These are phyloP conservation scores for Cryptosporidium sp. DNA, from an alignment of 169 alveolate genomes.

Conservation along the genomic window DNA sequence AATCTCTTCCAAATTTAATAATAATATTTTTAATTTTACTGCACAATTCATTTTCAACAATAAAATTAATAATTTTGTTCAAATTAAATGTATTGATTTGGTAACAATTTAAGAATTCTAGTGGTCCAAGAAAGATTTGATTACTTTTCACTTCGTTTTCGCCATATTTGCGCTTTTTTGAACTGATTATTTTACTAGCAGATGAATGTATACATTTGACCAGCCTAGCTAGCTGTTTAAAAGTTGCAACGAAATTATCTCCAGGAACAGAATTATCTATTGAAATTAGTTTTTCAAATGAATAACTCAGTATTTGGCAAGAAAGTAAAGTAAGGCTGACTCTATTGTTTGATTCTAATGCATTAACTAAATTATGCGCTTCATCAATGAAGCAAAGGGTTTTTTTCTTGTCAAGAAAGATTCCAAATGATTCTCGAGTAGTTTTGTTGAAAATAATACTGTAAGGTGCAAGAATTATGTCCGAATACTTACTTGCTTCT, in stretches of 20 bases:
- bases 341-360: constrained; percentile 67
- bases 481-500: constrained; percentile 81
- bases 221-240: constrained; percentile 36
- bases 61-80: constrained; percentile 33
- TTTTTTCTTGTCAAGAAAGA: constrained; percentile 76
- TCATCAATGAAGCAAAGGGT: constrained; percentile 83
- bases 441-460: constrained; percentile 82
- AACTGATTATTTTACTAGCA: constrained; percentile 3
- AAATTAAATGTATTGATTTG: constrained; percentile 72
- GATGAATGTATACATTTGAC: constrained; percentile 25
- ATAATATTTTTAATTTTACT: constrained; percentile 75
- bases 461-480: constrained; percentile 83
- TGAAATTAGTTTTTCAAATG: constrained; percentile 41
- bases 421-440: constrained; percentile 76
- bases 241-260: background rate
- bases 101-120: constrained; percentile 75
- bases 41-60: constrained; percentile 66
- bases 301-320: constrained; percentile 4
- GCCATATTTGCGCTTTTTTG: constrained; percentile 4
- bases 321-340: constrained; percentile 18
- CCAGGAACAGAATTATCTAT: background rate
- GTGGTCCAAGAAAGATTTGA: constrained; percentile 7
- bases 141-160: background rate
- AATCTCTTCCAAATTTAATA: constrained; percentile 35
- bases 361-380: constrained; percentile 83